Evolutionary conservation across 345 rosid genomes (phyloP).

Genomic region (Salix arbutifolia): DNA sequence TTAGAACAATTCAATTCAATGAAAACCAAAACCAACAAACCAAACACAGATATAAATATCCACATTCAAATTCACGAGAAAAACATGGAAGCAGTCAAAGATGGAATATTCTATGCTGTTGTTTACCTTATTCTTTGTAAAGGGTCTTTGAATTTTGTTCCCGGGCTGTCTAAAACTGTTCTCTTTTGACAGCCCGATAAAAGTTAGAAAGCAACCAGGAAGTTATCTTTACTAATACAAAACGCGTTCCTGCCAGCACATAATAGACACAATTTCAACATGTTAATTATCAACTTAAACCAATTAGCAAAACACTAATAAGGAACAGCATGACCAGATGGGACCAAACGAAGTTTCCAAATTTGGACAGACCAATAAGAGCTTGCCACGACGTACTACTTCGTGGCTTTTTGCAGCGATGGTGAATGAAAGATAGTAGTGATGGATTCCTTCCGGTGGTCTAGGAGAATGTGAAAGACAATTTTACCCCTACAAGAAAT

Average conservation of each 20-base stretch:
- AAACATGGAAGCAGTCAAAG: neutral
- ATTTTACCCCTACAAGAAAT: neutral
- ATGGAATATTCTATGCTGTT: neutral
- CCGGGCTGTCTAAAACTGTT: slow-evolving; percentile 22
- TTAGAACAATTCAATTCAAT: neutral
- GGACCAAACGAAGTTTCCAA: neutral
- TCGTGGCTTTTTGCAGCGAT: neutral
- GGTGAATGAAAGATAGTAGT: neutral
- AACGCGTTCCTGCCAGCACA: slow-evolving; percentile 9
- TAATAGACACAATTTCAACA: neutral
- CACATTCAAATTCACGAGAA: neutral
- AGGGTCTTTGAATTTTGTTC: neutral
- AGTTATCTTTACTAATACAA: neutral
- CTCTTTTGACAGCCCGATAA: slow-evolving; percentile 21
- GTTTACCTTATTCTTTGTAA: neutral
- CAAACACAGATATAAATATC: neutral
- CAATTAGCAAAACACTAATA: neutral
- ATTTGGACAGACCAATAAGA: neutral
- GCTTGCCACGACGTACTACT: neutral
- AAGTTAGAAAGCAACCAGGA: neutral
- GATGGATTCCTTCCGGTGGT: neutral
- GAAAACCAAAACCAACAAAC: neutral
- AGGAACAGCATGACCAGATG: neutral
- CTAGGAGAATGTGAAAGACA: neutral
- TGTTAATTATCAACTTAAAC: neutral